Evolutionary conservation across 352 stramenopile species (phyloP).

Genomic region (Hyaloperonospora arabidopsidis): DNA sequence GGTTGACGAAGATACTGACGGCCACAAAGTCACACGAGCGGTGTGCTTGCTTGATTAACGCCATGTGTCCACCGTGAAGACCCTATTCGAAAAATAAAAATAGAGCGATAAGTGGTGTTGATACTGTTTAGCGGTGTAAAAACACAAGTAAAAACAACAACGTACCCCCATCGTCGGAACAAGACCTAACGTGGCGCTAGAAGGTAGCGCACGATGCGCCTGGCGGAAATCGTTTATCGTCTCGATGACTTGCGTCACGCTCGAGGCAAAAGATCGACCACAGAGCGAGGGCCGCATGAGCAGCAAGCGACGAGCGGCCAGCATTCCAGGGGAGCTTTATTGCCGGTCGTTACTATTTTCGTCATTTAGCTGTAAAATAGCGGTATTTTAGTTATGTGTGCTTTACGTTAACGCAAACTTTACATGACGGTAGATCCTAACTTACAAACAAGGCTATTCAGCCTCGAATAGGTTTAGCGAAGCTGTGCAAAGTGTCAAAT

Average conservation of each 20-base stretch:
- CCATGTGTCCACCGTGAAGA: conserved; percentile 94
- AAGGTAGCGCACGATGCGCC: conserved; percentile 38
- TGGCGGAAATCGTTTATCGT: conserved; percentile 42
- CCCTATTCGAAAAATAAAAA: conserved; percentile 35
- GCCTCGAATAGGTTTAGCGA: too few species aligned
- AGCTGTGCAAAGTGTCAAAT: not conserved
- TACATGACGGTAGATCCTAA: too few species aligned
- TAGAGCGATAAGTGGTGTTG: too few species aligned
- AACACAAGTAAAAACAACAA: not conserved
- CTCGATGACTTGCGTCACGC: conserved; percentile 48
- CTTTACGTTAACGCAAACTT: too few species aligned
- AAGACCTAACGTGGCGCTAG: conserved; percentile 85
- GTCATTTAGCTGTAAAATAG: too few species aligned
- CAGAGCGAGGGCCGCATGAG: conserved; percentile 5
- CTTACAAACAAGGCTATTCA: too few species aligned
- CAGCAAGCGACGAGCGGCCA: conserved; percentile 12
- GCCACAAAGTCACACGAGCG: conserved; percentile 91
- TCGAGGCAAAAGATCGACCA: conserved; percentile 18
- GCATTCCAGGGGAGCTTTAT: conserved; percentile 4
- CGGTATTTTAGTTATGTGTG: too few species aligned
- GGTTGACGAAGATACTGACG: conserved; percentile 98
- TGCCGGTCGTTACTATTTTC: too few species aligned
- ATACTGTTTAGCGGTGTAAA: too few species aligned
- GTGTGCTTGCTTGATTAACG: conserved; percentile 83
- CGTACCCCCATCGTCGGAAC: conserved; percentile 98